Percentiles rank a stretch among this genome's conserved stretches.
Conservation (phyloP, 139 green algal genomes). For the Picochlorum costavermella region DNA sequence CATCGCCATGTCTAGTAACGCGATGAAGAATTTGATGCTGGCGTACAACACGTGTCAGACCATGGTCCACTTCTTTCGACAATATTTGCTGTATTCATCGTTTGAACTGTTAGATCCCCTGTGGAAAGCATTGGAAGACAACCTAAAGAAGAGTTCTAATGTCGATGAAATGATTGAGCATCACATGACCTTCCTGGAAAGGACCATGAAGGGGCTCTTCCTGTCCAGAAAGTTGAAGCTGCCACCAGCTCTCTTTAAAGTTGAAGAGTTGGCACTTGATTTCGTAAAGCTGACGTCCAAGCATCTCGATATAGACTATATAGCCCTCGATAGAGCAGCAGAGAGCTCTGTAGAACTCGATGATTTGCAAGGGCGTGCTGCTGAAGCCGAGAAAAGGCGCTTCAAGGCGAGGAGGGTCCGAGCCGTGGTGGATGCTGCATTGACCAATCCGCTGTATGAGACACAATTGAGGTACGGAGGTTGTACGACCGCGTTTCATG, state of each 20-base stretch:
- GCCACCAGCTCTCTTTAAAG: constrained; percentile 23
- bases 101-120: constrained; percentile 76
- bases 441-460: constrained; percentile 11
- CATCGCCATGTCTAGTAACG: neutral
- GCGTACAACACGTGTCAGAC: constrained; percentile 54
- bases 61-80: constrained; percentile 66
- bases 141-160: constrained; percentile 32
- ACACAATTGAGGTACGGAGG: neutral
- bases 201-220: constrained; percentile 47
- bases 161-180: constrained; percentile 63
- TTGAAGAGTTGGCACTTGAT: constrained; percentile 30
- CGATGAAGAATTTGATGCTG: constrained; percentile 24
- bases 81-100: constrained; percentile 72
- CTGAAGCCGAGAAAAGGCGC: neutral
- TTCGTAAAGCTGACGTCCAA: constrained; percentile 21
- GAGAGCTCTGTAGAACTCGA: neutral
- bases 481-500: neutral
- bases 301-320: constrained; percentile 13
- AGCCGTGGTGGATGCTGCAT: neutral
- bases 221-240: constrained; percentile 41
- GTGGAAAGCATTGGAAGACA: constrained; percentile 47
- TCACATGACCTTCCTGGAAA: constrained; percentile 55
- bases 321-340: neutral
- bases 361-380: neutral
- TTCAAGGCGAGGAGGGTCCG: neutral